phyloP scores from a whole-genome alignment of 2,329 filamentous ascomycete species.

The Aspergillus ibericus region DNA sequence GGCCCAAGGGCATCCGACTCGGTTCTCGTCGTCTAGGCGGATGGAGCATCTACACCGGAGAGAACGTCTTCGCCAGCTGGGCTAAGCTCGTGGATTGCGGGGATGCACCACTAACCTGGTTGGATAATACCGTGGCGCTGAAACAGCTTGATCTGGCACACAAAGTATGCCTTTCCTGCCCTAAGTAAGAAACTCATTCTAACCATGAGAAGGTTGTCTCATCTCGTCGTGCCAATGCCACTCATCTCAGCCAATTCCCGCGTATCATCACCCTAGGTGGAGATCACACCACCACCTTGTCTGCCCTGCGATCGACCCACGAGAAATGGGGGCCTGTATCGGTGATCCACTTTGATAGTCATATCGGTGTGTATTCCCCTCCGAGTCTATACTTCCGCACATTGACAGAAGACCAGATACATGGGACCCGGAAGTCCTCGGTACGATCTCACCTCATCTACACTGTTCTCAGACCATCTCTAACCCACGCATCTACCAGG shows the following conservation, averaged over 20 bases:
- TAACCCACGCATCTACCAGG: slow-evolving; percentile 2
- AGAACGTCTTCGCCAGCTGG: slow-evolving; percentile 49
- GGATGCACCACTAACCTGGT: slow-evolving; percentile 52
- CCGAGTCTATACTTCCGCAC: neutral
- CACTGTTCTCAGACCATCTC: neutral
- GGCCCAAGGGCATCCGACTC: slow-evolving; percentile 52
- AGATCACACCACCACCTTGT: slow-evolving; percentile 58
- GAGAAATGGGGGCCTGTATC: slow-evolving; percentile 54
- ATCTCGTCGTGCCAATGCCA: slow-evolving; percentile 45
- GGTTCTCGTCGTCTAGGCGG: slow-evolving; percentile 51
- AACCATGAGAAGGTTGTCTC: slow-evolving; percentile 42
- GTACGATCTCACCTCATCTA: slow-evolving; percentile 44
- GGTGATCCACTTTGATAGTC: slow-evolving; percentile 60
- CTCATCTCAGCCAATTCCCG: slow-evolving; percentile 34
- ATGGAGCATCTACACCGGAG: slow-evolving; percentile 53
- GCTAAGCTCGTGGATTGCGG: slow-evolving; percentile 57
- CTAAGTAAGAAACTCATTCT: neutral
- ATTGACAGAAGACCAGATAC: slow-evolving; percentile 40
- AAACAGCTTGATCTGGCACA: slow-evolving; percentile 55
- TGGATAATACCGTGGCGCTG: slow-evolving; percentile 57
- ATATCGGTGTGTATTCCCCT: slow-evolving; percentile 32
- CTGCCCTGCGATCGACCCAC: slow-evolving; percentile 52
- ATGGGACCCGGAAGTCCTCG: slow-evolving; percentile 56
- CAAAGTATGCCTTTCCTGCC: slow-evolving; percentile 32
- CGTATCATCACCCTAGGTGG: slow-evolving; percentile 56